Evolutionary conservation across 179 eudicot species (phyloP), one percentile per base, ranked within the genome.

Genomic region (Gypsophila paniculata): DNA sequence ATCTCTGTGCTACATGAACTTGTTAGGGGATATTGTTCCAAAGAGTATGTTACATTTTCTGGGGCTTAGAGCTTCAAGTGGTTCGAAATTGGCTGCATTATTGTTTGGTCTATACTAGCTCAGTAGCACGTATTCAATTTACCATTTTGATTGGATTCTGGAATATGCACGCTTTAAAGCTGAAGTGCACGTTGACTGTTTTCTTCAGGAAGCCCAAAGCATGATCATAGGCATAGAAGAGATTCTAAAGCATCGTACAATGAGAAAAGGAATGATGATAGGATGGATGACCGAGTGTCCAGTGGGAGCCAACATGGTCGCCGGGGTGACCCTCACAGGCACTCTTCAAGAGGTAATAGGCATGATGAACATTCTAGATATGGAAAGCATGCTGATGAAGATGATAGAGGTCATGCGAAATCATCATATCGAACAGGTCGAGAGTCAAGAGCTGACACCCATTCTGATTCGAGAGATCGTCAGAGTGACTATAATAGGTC

Each of bases 301-400:
- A 61, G 75, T 57, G 72, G 86, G 69, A 79, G 72, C 48, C 83
- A 69, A 22, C 82, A 78, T 76, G 88, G 81, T 38, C 85, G 76
- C 18, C 65, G 79, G 67, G 76, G 65, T 75, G 89, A 87, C 71
- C 76, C 91, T 25, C 74, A 82, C 72, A 81, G 84, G 71, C 72
- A 79, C 57, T 81, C 85, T 39, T 84, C 86, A 12, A 86, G 85
- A 82, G 78, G 83, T 70, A 69, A 65, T 76, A 80, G 86, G 83
- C 85, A 79, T 49, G 88, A 87, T 81, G 90, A 81, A 48, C 68
- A 81, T 55, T 25, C 61, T 51, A 85, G 83, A 72, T 81, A 73
- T 75, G 91, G 84, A 36, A 91, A 79, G 79, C 48, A 72, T 76
- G 85, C 72, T 14, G 86, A 88, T 66, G 91, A 82, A 73, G 87